These are phyloP conservation scores for Suhomyces chickasaworum DNA, from an alignment of 1,139 yeast genomes.

Conservation along the genomic window DNA sequence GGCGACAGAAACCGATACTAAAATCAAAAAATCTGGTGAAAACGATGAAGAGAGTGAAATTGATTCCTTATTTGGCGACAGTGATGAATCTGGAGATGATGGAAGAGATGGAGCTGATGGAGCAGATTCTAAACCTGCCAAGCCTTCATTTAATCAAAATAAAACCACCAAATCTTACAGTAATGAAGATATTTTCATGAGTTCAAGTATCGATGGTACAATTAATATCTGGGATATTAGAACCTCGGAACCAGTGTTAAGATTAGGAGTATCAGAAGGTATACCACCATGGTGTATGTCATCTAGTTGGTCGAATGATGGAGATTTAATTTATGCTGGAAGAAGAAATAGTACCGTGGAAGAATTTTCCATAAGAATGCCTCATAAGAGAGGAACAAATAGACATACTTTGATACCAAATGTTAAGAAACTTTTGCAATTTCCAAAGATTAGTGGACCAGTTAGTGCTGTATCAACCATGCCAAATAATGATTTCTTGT, in stretches of 20 bases:
- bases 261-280: constrained; percentile 59
- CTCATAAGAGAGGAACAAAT: constrained; percentile 32
- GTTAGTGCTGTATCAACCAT: constrained; percentile 78
- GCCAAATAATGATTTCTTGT: constrained; percentile 76
- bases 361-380: constrained; percentile 74
- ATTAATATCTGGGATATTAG: constrained; percentile 85
- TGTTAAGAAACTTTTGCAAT: constrained; percentile 61
- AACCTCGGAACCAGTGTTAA: constrained; percentile 47
- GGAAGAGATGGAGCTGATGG: too few species aligned
- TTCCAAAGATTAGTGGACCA: constrained; percentile 91
- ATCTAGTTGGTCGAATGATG: constrained; percentile 88
- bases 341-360: constrained; percentile 89
- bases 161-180: constrained; percentile 25
- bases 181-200: constrained; percentile 66
- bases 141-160: constrained; percentile 10
- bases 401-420: constrained; percentile 39
- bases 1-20: constrained; percentile 4
- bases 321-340: constrained; percentile 79
- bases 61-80: constrained; percentile 81
- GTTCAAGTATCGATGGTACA: constrained; percentile 84
- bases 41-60: constrained; percentile 65
- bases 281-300: constrained; percentile 96
- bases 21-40: constrained; percentile 15
- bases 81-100: constrained; percentile 54
- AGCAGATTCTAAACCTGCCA: constrained; percentile 12